phyloP scores from a whole-genome alignment of 345 rosid species.

The Arabis alpina region DNA sequence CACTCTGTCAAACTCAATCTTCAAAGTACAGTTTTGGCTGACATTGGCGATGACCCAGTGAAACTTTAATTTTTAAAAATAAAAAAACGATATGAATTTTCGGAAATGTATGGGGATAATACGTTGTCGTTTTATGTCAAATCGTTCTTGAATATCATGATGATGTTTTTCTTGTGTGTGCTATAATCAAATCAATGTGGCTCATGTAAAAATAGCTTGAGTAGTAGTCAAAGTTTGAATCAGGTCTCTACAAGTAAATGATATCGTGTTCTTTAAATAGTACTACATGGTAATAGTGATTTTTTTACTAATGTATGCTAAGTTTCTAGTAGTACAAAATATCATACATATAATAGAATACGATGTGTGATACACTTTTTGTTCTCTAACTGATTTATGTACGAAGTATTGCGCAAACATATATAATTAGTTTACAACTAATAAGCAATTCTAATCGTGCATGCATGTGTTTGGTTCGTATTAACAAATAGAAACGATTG shows the following conservation, averaged over 20 bases:
- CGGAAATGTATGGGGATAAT: constrained; percentile 15
- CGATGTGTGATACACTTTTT: too few species aligned
- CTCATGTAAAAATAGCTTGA: constrained; percentile 6
- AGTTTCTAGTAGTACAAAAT: too few species aligned
- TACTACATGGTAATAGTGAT: not conserved
- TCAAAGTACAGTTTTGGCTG: constrained; percentile 38
- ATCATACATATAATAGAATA: too few species aligned
- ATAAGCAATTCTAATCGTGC: constrained; percentile 24
- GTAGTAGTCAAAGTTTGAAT: constrained; percentile 34
- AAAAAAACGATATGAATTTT: not conserved
- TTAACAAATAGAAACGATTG: constrained; percentile 24
- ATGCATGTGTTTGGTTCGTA: constrained; percentile 26
- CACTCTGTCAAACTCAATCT: constrained; percentile 44
- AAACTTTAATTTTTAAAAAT: not conserved
- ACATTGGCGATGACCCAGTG: constrained; percentile 19
- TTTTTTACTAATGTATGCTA: not conserved
- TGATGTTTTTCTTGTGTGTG: constrained; percentile 23
- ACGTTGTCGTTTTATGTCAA: constrained; percentile 39
- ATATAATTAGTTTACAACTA: not conserved
- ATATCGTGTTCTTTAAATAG: not conserved
- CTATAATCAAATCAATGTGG: constrained; percentile 16
- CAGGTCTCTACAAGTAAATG: not conserved
- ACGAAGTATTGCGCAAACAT: not conserved
- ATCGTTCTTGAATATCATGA: constrained; percentile 30
- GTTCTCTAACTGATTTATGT: not conserved